phyloP scores from a whole-genome alignment of 805 yeast genomes.

The Pichia phayaonensis region DNA sequence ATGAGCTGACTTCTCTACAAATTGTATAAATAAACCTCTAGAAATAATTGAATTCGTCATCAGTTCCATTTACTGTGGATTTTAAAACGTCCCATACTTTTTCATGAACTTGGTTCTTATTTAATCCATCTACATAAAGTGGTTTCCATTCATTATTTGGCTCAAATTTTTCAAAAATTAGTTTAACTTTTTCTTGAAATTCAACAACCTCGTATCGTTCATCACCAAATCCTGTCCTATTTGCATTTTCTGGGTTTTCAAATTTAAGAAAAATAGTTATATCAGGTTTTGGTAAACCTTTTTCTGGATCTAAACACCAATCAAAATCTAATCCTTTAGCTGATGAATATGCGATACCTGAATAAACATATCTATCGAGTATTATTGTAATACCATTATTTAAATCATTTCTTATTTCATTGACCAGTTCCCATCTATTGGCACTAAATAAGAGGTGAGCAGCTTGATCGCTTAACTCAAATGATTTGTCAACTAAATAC shows the following conservation, averaged over 20 bases:
- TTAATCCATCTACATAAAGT: conserved; percentile 52
- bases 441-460: conserved; percentile 87
- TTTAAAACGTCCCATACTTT: conserved; percentile 35
- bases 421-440: conserved; percentile 82
- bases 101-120: conserved; percentile 46
- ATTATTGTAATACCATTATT: conserved; percentile 48
- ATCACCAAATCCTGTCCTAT: conserved; percentile 81
- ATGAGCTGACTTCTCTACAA: neutral
- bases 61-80: conserved; percentile 12
- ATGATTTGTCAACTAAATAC: conserved; percentile 50
- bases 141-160: conserved; percentile 31
- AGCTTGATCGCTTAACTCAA: conserved; percentile 61
- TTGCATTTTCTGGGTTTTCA: conserved; percentile 35
- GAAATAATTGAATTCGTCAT: neutral
- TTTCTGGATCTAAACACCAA: conserved; percentile 82
- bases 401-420: conserved; percentile 38
- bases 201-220: conserved; percentile 77
- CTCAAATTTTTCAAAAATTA: conserved; percentile 42
- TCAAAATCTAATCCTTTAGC: conserved; percentile 68
- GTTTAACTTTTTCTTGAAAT: conserved; percentile 68
- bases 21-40: neutral
- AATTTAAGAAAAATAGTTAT: conserved; percentile 68
- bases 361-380: conserved; percentile 82
- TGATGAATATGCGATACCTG: conserved; percentile 87
- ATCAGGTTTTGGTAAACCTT: conserved; percentile 84